A percentile compares a stretch with the other conserved stretches of the same genome.
phyloP scores from a whole-genome alignment of 1,139 yeast species.

The Zygosaccharomyces sapae region DNA sequence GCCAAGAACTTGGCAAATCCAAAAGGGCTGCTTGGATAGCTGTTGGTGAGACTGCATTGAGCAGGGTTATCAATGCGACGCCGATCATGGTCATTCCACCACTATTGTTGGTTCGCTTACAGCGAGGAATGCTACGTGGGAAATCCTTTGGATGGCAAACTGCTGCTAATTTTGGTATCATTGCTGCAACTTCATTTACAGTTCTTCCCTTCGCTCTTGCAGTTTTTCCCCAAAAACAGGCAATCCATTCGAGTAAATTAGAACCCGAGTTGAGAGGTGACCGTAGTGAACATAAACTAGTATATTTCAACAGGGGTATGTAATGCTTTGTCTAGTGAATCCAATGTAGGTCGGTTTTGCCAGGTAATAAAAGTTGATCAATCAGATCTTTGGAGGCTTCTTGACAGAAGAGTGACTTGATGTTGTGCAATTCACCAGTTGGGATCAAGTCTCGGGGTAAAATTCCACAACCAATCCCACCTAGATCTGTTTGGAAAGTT shows the following conservation, averaged over 20 bases:
- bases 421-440: conserved; percentile 13
- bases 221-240: conserved; percentile 85
- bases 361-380: conserved; percentile 21
- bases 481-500: conserved; percentile 76
- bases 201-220: conserved; percentile 94
- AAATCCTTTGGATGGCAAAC: conserved; percentile 63
- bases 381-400: conserved; percentile 15
- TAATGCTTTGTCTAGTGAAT: conserved; percentile 32
- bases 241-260: conserved; percentile 51
- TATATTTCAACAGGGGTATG: conserved; percentile 91
- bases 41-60: conserved; percentile 94
- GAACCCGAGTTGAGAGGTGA: conserved; percentile 57
- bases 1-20: conserved; percentile 70
- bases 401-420: conserved; percentile 18
- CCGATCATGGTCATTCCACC: conserved; percentile 98
- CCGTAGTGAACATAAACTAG: conserved; percentile 53
- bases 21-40: conserved; percentile 85
- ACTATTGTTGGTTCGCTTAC: conserved; percentile 69
- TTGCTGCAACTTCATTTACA: conserved; percentile 76
- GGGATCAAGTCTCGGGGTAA: conserved; percentile 25
- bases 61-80: conserved; percentile 91
- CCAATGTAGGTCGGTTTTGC: conserved; percentile 20
- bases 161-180: conserved; percentile 72
- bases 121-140: conserved; percentile 62
- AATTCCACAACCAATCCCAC: conserved; percentile 84